phyloP scores from a whole-genome alignment of 257 asterid species.

The Gentiana dahurica region DNA sequence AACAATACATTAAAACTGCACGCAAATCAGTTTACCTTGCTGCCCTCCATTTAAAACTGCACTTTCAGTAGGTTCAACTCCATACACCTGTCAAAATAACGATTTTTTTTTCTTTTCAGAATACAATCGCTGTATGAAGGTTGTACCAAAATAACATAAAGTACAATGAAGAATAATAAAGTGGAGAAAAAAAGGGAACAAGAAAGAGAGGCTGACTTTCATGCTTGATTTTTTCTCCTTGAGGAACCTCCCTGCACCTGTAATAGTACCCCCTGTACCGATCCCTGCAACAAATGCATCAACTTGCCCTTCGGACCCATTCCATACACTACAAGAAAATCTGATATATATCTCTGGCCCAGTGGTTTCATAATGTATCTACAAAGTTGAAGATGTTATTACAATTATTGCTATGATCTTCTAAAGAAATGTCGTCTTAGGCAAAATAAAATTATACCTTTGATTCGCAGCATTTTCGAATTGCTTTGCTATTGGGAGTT shows the following conservation, averaged over 20 bases:
- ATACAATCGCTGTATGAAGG: too few relatives aligned
- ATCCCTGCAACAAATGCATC: slow-evolving; percentile 34
- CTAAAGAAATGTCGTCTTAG: background rate
- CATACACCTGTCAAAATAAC: too few relatives aligned
- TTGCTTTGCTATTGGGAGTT: slow-evolving; percentile 26
- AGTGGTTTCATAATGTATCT: slow-evolving; percentile 45
- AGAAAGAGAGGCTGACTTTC: slow-evolving; percentile 14
- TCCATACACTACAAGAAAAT: too few relatives aligned
- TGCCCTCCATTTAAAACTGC: too few relatives aligned
- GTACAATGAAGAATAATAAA: too few relatives aligned
- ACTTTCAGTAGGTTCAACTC: too few relatives aligned
- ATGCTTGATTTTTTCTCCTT: slow-evolving; percentile 34
- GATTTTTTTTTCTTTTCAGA: too few relatives aligned
- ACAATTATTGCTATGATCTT: background rate
- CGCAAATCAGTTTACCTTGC: too few relatives aligned
- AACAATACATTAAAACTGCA: too few relatives aligned
- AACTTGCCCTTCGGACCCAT: slow-evolving; percentile 25
- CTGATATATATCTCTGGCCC: slow-evolving; percentile 48
- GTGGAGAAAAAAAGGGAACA: too few relatives aligned
- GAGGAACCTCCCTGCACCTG: slow-evolving; percentile 21
- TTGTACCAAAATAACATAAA: too few relatives aligned
- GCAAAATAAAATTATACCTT: slow-evolving; percentile 13
- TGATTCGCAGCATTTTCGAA: slow-evolving; percentile 42
- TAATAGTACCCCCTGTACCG: slow-evolving; percentile 44
- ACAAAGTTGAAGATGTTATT: slow-evolving; percentile 6